Conservation (phyloP, 2,329 filamentous ascomycete species). For the Tolypocladium sp. region DNA sequence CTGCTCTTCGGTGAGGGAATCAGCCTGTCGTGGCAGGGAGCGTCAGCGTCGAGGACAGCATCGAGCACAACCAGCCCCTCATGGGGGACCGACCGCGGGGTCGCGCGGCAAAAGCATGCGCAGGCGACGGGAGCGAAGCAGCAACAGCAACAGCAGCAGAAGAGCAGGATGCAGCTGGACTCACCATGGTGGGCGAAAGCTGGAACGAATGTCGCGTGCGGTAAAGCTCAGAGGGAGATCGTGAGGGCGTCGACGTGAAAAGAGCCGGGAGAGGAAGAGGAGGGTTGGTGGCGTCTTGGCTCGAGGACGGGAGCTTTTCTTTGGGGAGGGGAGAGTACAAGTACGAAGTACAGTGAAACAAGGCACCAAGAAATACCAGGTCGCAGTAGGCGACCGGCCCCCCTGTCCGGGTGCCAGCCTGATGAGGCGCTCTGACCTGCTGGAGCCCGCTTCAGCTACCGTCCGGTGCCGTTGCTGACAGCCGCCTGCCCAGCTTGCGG, state of each 20-base stretch:
- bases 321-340: background rate
- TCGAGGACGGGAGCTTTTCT: constrained; percentile 8
- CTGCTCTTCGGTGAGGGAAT: constrained; percentile 98
- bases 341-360: background rate
- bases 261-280: background rate
- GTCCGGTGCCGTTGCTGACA: background rate
- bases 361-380: background rate
- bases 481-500: background rate
- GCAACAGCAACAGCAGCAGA: background rate
- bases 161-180: constrained; percentile 5
- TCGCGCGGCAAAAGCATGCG: background rate
- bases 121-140: background rate
- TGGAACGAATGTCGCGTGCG: background rate
- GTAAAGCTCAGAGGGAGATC: constrained; percentile 6
- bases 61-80: constrained; percentile 14
- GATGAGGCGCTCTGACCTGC: background rate
- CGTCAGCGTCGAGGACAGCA: constrained; percentile 10
- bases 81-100: background rate
- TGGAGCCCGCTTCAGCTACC: background rate
- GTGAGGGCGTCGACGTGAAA: constrained; percentile 3
- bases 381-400: background rate
- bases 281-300: constrained; percentile 6
- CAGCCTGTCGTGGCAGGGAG: constrained; percentile 54
- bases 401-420: background rate
- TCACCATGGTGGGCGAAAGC: constrained; percentile 17